Base-by-base conservation (phyloP, 345 rosid genomes). In the Angophora floribunda region DNA sequence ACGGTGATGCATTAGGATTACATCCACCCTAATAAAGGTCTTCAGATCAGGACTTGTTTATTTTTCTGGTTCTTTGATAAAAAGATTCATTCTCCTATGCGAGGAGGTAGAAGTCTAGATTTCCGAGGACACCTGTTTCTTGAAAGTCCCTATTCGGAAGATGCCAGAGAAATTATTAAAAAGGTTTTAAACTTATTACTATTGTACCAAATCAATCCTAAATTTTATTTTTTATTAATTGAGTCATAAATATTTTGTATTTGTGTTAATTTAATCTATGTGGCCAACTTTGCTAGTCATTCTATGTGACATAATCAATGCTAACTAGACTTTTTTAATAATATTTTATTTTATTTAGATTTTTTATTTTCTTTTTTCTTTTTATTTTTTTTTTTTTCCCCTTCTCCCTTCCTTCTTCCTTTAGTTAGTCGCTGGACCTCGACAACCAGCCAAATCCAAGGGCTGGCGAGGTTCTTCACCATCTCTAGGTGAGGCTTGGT, bases 301-400 rank as follows among this genome's bases (percentile, higher is more conserved):
- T 7, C 28, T 55, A 55, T 55, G 13, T 22, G 6, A 0, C 0
- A 55, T 7, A 21, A 8, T 0, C 2, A 0, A 1, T 0, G 2
- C 0, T 22, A 0, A 9, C 0, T 0, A 0, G 6, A 55, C 0
- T 3, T 55, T 55, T 55, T 55, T 22, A 0, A 22, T 55, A 55
- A 55, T 55, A 0, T 55, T 8, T 6, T 53, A 0, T 6, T 55
- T 8, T 21, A 3, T 55, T 55, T 21, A 4, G 22, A 52, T 17
- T 52, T 3, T 19, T 7, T 7, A 47, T 52, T 51, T 51, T 13
- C 4, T 4, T 11, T 13, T 13, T 16, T 55, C 9, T 55, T 0
- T 9, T 21, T 55, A 8, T 4, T 28, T 5, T 26, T 9, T 55
- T 5, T 12, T 55, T 55, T 0, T 1, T 55, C 61, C 61, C 22